Percentiles rank a stretch among this genome's conserved stretches.
Conservation (phyloP, 192 early-diverging fungal genomes). For the Glomus cerebriforme region DNA sequence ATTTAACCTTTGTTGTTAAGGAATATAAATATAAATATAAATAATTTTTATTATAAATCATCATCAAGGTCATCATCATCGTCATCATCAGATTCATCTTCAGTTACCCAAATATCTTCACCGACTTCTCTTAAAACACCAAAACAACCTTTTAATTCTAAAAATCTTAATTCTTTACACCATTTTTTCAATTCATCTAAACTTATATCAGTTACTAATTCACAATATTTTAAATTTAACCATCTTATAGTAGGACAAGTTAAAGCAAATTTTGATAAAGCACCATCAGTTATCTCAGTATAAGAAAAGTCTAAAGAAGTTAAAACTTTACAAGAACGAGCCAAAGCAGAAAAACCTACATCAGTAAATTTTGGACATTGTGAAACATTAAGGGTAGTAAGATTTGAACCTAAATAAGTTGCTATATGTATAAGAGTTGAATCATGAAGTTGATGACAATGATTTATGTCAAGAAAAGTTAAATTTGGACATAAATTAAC, state of each 20-base stretch:
- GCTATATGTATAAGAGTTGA: not conserved
- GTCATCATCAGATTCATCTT: constrained; percentile 13
- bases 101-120: constrained; percentile 19
- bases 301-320: constrained; percentile 14
- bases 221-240: constrained; percentile 31
- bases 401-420: not conserved
- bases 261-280: constrained; percentile 13
- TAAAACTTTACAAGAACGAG: not conserved
- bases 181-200: not conserved
- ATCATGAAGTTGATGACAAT: not conserved
- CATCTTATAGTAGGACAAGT: constrained; percentile 26
- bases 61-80: constrained; percentile 1
- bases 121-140: constrained; percentile 5
- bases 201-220: constrained; percentile 26
- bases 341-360: not conserved
- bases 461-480: constrained; percentile 22
- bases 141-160: constrained; percentile 9
- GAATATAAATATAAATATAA: no score
- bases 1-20: no score
- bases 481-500: constrained; percentile 20
- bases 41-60: not conserved
- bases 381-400: constrained; percentile 9
- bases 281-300: constrained; percentile 19
- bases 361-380: constrained; percentile 21
- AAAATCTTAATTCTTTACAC: constrained; percentile 17